Evolutionary conservation across 2,329 filamentous ascomycete species (phyloP), one percentile per base, ranked within the genome.

Genomic region (Arthrobotrys conoides): DNA sequence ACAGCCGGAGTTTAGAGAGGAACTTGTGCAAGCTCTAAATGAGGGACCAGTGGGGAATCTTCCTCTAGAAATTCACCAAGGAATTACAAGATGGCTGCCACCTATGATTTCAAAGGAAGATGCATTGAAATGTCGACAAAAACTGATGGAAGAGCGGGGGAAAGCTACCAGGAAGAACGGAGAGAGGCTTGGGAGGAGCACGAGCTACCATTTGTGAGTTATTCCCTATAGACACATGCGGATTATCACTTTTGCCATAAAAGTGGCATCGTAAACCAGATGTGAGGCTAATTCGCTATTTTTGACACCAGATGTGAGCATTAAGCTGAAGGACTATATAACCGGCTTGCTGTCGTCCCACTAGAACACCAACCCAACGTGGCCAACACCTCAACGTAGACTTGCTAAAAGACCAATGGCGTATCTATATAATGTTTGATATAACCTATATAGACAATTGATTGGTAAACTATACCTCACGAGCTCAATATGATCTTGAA

Each of bases 81-180:
- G 81, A 14, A 80, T 59, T 68, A 10, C 18, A 3, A 16, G 14
- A 18, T 3, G 49, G 20, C 63, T 27, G 22, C 64, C 22, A 79
- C 70, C 81, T 8, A 80, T 80, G 0, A 84, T 86, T 57, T 80
- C 81, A 0, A 79, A 83, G 75, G 82, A 85, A 6, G 83, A 85
- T 71, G 85, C 86, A 0, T 83, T 84, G 71, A 73, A 82, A 36
- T 82, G 84, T 44, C 80, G 85, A 70, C 44, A 83, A 12, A 64
- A 83, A 75, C 70, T 87, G 41, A 86, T 86, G 84, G 81, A 82
- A 2, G 85, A 86, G 80, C 82, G 85, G 16, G 27, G 16, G 5
- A 16, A 4, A n/a, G 27, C 18, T 9, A 9, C 27, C 3, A 57
- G 0, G 51, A 57, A 36, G 16, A 36, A 1, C 9, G 33, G 33